These are phyloP conservation scores for Infundibulicybe gibba DNA, from an alignment of 768 basidiomycete species.

Conservation along the genomic window DNA sequence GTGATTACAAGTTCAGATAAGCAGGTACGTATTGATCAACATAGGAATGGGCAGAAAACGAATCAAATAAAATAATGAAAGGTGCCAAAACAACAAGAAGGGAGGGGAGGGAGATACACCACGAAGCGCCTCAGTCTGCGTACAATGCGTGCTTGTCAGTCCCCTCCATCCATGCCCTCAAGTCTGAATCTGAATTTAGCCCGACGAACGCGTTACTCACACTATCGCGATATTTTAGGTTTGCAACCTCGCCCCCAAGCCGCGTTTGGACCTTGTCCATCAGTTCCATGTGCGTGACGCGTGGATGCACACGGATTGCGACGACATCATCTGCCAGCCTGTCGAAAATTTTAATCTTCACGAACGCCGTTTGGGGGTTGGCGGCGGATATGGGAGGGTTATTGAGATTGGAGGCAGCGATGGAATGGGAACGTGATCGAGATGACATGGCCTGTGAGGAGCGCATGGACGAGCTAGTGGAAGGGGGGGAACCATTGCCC, in stretches of 20 bases:
- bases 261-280: conserved; percentile 91
- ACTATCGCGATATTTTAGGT: conserved; percentile 75
- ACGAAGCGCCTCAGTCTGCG: conserved; percentile 48
- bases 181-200: conserved; percentile 58
- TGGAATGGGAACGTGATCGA: conserved; percentile 59
- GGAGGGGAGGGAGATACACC: not conserved
- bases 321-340: conserved; percentile 91
- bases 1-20: too few species aligned
- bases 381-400: conserved; percentile 72
- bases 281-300: conserved; percentile 79
- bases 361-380: conserved; percentile 81
- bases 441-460: conserved; percentile 51
- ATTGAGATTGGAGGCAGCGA: conserved; percentile 49
- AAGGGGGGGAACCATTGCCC: conserved; percentile 31
- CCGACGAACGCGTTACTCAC: conserved; percentile 60
- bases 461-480: conserved; percentile 40
- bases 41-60: conserved; percentile 6
- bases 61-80: conserved; percentile 11
- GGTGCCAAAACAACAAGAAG: not conserved
- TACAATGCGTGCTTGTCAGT: conserved; percentile 84
- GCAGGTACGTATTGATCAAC: too few species aligned
- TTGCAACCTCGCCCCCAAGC: conserved; percentile 66
- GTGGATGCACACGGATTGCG: conserved; percentile 94
- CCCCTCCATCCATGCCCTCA: conserved; percentile 71
- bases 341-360: conserved; percentile 99